A percentile compares a stretch with the other conserved stretches of the same genome.
phyloP scores from a whole-genome alignment of 2,329 filamentous ascomycete species.

The Lasiodiplodia sp. region DNA sequence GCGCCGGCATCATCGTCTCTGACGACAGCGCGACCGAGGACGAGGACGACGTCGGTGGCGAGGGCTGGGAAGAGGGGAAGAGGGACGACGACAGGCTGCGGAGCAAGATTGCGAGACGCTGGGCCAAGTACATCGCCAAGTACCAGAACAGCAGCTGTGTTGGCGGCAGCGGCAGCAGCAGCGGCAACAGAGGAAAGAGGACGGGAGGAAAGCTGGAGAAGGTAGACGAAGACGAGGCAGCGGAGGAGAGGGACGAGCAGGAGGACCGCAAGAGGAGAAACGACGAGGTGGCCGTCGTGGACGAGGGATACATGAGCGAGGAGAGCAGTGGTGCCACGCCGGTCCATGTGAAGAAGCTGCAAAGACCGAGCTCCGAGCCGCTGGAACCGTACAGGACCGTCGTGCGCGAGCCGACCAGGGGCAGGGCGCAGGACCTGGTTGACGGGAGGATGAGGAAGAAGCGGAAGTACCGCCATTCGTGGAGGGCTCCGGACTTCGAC shows the following conservation, averaged over 20 bases:
- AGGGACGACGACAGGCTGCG: slow-evolving; percentile 44
- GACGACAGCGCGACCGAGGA: slow-evolving; percentile 36
- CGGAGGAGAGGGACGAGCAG: slow-evolving; percentile 35
- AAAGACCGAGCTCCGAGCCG: slow-evolving; percentile 13
- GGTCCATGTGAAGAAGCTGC: slow-evolving; percentile 11
- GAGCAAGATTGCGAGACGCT: slow-evolving; percentile 48
- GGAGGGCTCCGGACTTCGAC: slow-evolving; percentile 51
- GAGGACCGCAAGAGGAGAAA: slow-evolving; percentile 36
- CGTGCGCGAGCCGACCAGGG: slow-evolving; percentile 44
- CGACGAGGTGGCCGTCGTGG: slow-evolving; percentile 16
- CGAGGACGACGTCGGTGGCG: slow-evolving; percentile 4
- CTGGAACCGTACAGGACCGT: slow-evolving; percentile 34
- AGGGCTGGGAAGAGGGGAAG: slow-evolving; percentile 38
- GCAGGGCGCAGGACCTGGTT: slow-evolving; percentile 47
- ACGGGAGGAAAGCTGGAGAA: neutral
- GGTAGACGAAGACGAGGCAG: slow-evolving; percentile 1
- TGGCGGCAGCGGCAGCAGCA: slow-evolving; percentile 4
- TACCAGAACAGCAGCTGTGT: slow-evolving; percentile 38
- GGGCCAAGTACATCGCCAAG: slow-evolving; percentile 49
- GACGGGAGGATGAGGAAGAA: slow-evolving; percentile 34
- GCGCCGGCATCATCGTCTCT: slow-evolving; percentile 47
- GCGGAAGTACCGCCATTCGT: slow-evolving; percentile 45
- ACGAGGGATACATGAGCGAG: slow-evolving; percentile 31
- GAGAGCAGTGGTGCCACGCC: slow-evolving; percentile 19
- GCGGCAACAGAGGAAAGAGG: neutral